Base-by-base conservation (phyloP, 371 early-diverging fungal species). In the Mucor saturninus region DNA sequence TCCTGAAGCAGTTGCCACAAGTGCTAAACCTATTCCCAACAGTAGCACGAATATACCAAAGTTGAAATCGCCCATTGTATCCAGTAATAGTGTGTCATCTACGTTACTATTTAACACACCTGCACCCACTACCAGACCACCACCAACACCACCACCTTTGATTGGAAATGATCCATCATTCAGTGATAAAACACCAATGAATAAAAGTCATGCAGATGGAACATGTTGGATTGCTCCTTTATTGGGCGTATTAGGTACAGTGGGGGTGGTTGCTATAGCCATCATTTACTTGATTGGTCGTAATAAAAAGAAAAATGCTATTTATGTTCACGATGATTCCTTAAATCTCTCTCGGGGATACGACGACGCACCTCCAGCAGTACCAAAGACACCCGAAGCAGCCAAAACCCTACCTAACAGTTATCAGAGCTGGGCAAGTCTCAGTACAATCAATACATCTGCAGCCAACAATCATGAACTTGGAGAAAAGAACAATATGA, bases 171-270 rank as follows among this genome's bases (percentile, higher is more conserved):
- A 38, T 48, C 45, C 49, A 9, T 37, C 48, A 15, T 43, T 32
- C 9, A 56, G 45, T 21, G 31, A 42, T 43, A 35, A 56, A 43
- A 29, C 56, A 30, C 15, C 56, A 43, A 42, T 38, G 14, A 30
- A 13, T n/a, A 9, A 21, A 32, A 21, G 45, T n/a, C 31, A 56
- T 58, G 38, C 29, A 32, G 39, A 58, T 53, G 31, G 54, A 26
- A 45, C 14, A 55, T 15, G 48, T 21, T 65, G 66, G 66, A 26
- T 65, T 26, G 54, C 60, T 60, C 66, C 66, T 50, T 60, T 60
- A 37, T 55, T 65, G 11, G 66, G 61, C 54, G 51, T 55, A n/a
- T 30, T 60, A 38, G 61, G 56, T 56, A 13, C 43, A 14, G 13
- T 62, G 35, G 49, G 54, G 37, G 15, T 61, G 7, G 29, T 48